Conservation (phyloP, 2,329 filamentous ascomycete species). For the Teratosphaeria pseudoeucalypti region DNA sequence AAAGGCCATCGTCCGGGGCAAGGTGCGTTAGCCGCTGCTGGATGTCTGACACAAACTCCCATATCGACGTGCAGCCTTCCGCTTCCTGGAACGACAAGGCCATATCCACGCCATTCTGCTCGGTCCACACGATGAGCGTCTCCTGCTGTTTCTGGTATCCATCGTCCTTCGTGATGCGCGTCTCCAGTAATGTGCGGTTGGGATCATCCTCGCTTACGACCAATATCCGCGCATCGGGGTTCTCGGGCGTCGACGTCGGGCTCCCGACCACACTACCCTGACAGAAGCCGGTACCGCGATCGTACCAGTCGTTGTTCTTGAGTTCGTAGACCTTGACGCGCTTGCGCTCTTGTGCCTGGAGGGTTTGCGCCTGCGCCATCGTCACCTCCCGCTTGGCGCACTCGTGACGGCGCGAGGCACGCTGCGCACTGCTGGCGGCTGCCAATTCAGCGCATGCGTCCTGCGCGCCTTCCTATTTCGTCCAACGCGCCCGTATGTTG, state of each 20-base stretch:
- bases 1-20: conserved; percentile 66
- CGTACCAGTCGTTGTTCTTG: conserved; percentile 98
- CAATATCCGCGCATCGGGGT: conserved; percentile 65
- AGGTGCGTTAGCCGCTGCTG: conserved; percentile 60
- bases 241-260: conserved; percentile 42
- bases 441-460: conserved; percentile 1
- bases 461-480: not conserved
- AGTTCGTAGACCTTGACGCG: conserved; percentile 98
- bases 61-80: conserved; percentile 85
- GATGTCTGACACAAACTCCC: conserved; percentile 84
- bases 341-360: conserved; percentile 40
- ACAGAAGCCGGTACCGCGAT: conserved; percentile 93
- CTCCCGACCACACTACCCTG: conserved; percentile 58
- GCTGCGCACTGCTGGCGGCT: conserved; percentile 1
- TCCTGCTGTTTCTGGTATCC: conserved; percentile 98
- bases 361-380: conserved; percentile 1
- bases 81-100: conserved; percentile 96
- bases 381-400: not conserved
- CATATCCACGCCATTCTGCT: conserved; percentile 86
- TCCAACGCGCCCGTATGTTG: not conserved
- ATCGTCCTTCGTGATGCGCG: conserved; percentile 84
- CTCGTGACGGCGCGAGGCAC: conserved; percentile 1
- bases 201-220: conserved; percentile 93
- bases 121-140: conserved; percentile 97
- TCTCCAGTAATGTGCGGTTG: conserved; percentile 72